Evolutionary conservation across 176 grass and related monocot genomes (phyloP), one percentile per base, ranked within the genome.

Genomic region (Puccinellia tenuiflora): DNA sequence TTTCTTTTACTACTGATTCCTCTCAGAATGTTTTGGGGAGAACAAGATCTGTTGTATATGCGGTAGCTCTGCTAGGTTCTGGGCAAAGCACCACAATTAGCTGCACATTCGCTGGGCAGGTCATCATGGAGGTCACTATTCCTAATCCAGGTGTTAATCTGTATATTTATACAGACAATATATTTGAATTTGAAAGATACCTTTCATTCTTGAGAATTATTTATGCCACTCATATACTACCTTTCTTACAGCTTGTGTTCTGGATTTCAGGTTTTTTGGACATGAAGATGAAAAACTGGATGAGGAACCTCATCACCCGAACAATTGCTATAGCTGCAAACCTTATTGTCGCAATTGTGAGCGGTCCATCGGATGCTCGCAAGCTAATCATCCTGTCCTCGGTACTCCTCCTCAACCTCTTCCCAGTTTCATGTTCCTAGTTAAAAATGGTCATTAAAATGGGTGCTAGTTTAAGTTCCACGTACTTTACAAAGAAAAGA

Each of bases 81-180:
- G 90, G 95, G 42, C 95, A 97, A 79, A 94, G 95, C 90, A 94
- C 92, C 64, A 88, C 90, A 13, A 92, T 94, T 51, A 97, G 92
- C 24, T 93, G 95, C 78, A 97, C 92, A 38, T 97, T 92, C 18
- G 95, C 92, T 1, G 95, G 92, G 37, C 95, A 97, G 85, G 93
- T 83, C 66, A 97, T 97, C 77, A 94, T 94, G 88, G 72, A 94
- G 92, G 85, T 90, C 79, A 73, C 12, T 43, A 11, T 43, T 43
- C 40, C 40, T 43, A 10, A 43, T 43, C 38, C 7, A 80, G 6
- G 14, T 60, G 40, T 43, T 43, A 43, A 11, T 43, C 10, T 1
- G 40, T 26, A 22, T 55, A 42, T 21, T n/a, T 47, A 55, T 84
- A 4, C 3, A 54, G 7, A 47, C 7, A 12, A 43, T 43, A 43